Evolutionary conservation across 169 alveolate genomes (phyloP).

Genomic region (Eimeria falciformis): DNA sequence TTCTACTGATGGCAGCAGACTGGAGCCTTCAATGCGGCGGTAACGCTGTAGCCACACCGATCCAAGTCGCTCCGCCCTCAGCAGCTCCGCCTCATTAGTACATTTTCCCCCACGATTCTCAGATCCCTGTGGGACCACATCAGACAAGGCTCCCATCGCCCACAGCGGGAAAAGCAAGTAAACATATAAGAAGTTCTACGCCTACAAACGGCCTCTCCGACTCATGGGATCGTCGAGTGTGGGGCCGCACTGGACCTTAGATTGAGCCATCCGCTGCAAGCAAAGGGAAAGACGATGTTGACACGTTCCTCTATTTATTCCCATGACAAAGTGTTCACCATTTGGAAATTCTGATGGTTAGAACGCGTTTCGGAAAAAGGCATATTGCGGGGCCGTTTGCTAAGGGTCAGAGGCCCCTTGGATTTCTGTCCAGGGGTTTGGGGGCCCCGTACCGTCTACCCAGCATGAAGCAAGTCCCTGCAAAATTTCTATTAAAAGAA

Average conservation of each 20-base stretch:
- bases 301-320: too few relatives aligned
- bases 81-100: neutral
- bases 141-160: slow-evolving; percentile 39
- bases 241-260: slow-evolving; percentile 1
- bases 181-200: neutral
- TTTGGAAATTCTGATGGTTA: too few relatives aligned
- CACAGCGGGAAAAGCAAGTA: neutral
- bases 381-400: too few relatives aligned
- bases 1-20: slow-evolving; percentile 64
- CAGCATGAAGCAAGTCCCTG: too few relatives aligned
- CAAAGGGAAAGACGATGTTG: too few relatives aligned
- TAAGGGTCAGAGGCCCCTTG: too few relatives aligned
- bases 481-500: too few relatives aligned
- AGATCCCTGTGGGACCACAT: neutral
- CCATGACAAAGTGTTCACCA: too few relatives aligned
- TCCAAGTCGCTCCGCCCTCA: slow-evolving; percentile 64
- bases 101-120: neutral
- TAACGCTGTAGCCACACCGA: slow-evolving; percentile 71
- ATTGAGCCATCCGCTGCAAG: too few relatives aligned
- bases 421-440: too few relatives aligned
- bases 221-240: neutral
- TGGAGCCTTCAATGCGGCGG: slow-evolving; percentile 66
- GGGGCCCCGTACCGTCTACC: too few relatives aligned
- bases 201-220: neutral
- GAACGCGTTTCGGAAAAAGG: too few relatives aligned